Evolutionary conservation across 305 asterid species (phyloP).

Genomic region (Fraxinus platypoda): DNA sequence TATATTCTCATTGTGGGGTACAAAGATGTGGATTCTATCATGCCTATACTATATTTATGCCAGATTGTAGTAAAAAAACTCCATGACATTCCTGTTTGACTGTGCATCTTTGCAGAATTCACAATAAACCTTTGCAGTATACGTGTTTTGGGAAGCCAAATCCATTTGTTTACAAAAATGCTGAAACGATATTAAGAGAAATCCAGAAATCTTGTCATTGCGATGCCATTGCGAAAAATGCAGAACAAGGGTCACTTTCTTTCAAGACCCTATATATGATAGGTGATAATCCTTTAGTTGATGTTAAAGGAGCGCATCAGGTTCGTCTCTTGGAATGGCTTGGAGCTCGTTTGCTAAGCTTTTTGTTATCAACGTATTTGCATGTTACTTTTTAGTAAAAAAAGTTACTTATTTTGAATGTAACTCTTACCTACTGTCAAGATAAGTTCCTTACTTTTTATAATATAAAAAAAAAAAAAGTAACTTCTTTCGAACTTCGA

Average conservation of each 20-base stretch:
- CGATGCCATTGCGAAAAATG: constrained; percentile 20
- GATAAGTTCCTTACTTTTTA: background rate
- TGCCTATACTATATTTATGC: background rate
- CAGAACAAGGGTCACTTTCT: constrained; percentile 23
- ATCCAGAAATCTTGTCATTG: constrained; percentile 27
- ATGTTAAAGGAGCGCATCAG: constrained; percentile 59
- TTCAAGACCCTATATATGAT: constrained; percentile 62
- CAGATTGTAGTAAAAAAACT: background rate
- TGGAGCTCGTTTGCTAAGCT: background rate
- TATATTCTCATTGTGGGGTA: background rate
- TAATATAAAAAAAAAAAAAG: background rate
- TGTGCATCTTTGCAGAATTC: constrained; percentile 40
- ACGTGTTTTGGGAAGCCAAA: constrained; percentile 65
- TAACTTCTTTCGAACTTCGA: background rate
- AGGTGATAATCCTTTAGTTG: constrained; percentile 65
- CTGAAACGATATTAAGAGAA: constrained; percentile 45
- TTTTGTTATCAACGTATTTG: background rate
- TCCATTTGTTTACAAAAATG: constrained; percentile 58
- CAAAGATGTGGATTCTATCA: background rate
- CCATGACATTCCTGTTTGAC: background rate
- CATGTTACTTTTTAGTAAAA: background rate
- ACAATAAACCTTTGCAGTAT: constrained; percentile 52
- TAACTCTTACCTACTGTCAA: background rate
- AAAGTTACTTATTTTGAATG: background rate
- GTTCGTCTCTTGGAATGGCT: constrained; percentile 28